Evolutionary conservation across 2,329 filamentous ascomycete species (phyloP).

Genomic region (Arthrobotrys megalospora): DNA sequence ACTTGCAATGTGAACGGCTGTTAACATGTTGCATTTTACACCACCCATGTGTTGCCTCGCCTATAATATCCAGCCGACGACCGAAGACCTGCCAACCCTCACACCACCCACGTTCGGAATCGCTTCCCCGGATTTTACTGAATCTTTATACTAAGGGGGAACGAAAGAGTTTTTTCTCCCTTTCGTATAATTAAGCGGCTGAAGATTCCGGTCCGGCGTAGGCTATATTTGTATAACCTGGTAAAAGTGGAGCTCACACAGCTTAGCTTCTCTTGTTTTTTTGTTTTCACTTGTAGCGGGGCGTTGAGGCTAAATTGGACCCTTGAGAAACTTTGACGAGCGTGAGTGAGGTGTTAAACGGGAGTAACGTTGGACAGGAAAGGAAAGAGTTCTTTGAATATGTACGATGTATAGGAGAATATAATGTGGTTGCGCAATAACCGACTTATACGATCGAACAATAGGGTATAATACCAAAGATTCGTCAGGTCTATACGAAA

Average conservation of each 20-base stretch:
- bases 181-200: constrained; percentile 29
- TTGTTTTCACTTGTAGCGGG: background rate
- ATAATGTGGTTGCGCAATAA: too few relatives aligned
- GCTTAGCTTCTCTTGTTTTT: constrained; percentile 8
- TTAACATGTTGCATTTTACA: constrained; percentile 43
- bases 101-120: constrained; percentile 22
- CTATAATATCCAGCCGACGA: background rate
- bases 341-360: background rate
- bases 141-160: background rate
- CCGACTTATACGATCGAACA: too few relatives aligned
- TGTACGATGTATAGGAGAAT: too few relatives aligned
- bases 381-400: too few relatives aligned
- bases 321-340: background rate
- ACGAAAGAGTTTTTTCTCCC: background rate
- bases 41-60: constrained; percentile 10
- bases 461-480: too few relatives aligned
- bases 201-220: constrained; percentile 40
- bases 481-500: too few relatives aligned
- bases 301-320: constrained; percentile 11
- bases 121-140: constrained; percentile 32
- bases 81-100: constrained; percentile 1
- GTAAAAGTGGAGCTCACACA: constrained; percentile 10
- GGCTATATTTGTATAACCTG: constrained; percentile 41
- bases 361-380: too few relatives aligned
- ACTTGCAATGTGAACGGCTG: too few relatives aligned